phyloP scores from a whole-genome alignment of 2,329 filamentous ascomycete genomes.

The Sodiomyces alkalinus region DNA sequence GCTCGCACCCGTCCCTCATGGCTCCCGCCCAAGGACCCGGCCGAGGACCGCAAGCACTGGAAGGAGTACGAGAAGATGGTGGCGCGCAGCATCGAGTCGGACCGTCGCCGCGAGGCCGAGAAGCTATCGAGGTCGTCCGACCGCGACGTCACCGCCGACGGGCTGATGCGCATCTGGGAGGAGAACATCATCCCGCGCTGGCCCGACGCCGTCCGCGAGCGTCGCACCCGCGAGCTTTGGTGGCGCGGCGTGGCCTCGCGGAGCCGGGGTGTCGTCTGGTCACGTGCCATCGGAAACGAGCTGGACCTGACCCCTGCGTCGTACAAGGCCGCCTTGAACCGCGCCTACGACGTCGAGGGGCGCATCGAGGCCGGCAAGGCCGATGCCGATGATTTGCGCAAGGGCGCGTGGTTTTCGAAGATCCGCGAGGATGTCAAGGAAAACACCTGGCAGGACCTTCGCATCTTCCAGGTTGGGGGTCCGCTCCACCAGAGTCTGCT shows the following conservation, averaged over 20 bases:
- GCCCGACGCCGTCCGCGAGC: conserved; percentile 53
- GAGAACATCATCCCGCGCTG: conserved; percentile 63
- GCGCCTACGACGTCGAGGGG: conserved; percentile 47
- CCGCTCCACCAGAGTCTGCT: conserved; percentile 53
- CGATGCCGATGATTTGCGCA: conserved; percentile 36
- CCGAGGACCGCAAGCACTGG: conserved; percentile 80
- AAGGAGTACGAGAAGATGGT: conserved; percentile 79
- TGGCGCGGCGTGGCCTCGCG: conserved; percentile 65
- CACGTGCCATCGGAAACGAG: conserved; percentile 57
- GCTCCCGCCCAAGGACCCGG: conserved; percentile 75
- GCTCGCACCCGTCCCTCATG: conserved; percentile 70
- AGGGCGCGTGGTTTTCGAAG: conserved; percentile 44
- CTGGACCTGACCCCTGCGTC: conserved; percentile 51
- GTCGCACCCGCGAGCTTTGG: conserved; percentile 61
- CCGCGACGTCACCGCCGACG: conserved; percentile 39
- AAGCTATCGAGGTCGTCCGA: conserved; percentile 34
- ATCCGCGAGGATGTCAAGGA: conserved; percentile 50
- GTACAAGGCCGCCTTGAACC: conserved; percentile 53
- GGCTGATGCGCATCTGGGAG: conserved; percentile 53
- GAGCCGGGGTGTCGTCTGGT: conserved; percentile 55
- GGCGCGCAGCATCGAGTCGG: conserved; percentile 43
- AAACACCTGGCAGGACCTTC: conserved; percentile 54
- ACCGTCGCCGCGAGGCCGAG: conserved; percentile 40
- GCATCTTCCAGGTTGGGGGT: conserved; percentile 52
- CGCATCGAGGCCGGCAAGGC: conserved; percentile 35